phyloP scores from a whole-genome alignment of 495 filamentous ascomycete genomes.

The Beverwykella pulmonaria region DNA sequence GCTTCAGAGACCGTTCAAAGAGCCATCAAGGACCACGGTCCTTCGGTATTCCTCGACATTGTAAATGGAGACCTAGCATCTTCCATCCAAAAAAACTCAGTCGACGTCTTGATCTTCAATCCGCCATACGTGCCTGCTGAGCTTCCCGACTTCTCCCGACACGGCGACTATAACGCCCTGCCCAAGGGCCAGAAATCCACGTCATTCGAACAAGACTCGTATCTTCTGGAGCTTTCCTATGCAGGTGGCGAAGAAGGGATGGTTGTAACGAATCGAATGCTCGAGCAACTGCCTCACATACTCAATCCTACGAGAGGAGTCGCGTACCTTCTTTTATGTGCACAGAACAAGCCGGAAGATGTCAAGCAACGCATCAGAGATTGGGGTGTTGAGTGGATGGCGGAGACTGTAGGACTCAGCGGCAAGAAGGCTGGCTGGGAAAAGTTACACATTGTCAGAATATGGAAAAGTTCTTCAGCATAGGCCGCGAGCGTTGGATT shows the following conservation, averaged over 20 bases:
- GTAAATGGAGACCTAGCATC: slow-evolving; percentile 67
- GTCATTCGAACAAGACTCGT: slow-evolving; percentile 70
- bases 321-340: slow-evolving; percentile 87
- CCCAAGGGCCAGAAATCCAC: slow-evolving; percentile 41
- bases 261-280: slow-evolving; percentile 81
- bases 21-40: slow-evolving; percentile 49
- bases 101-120: slow-evolving; percentile 93
- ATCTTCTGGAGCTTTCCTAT: slow-evolving; percentile 81
- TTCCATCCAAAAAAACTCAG: slow-evolving; percentile 55
- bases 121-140: slow-evolving; percentile 92
- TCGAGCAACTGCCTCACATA: slow-evolving; percentile 65
- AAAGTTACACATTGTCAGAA: slow-evolving; percentile 77
- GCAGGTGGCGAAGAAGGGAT: slow-evolving; percentile 89
- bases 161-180: slow-evolving; percentile 36
- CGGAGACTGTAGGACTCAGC: slow-evolving; percentile 78
- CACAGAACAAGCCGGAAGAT: slow-evolving; percentile 77
- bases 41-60: slow-evolving; percentile 58
- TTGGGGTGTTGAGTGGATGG: slow-evolving; percentile 66
- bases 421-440: slow-evolving; percentile 92
- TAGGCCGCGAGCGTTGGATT: not conserved
- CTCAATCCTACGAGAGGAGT: slow-evolving; percentile 67
- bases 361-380: slow-evolving; percentile 66
- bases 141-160: slow-evolving; percentile 56
- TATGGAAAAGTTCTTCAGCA: slow-evolving; percentile 56
- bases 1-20: slow-evolving; percentile 62